Base-by-base conservation (phyloP, 345 rosid species). In the Hibiscus mutabilis region DNA sequence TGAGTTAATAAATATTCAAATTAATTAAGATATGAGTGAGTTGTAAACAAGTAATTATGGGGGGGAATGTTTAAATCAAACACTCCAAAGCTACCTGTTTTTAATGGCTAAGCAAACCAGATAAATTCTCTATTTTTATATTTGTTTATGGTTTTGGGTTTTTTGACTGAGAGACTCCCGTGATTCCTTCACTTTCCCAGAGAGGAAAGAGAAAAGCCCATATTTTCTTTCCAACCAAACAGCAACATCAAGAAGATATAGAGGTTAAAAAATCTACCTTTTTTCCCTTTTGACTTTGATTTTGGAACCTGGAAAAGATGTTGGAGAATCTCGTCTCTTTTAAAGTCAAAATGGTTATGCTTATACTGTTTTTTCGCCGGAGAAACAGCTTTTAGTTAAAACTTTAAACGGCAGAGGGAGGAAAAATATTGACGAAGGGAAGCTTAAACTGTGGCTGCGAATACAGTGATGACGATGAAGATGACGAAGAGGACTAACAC, bases 31-130 rank as follows among this genome's bases (percentile, higher is more conserved):
- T 24, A 69, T 59, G 63, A 76, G 76, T 52, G 74, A 72, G 75
- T 25, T 78, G 80, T 75, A 49, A 49, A 49, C 53, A 14, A 14
- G 53, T 49, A 73, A 75, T 79, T 57, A 73, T 77, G 71, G 42
- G 55, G 55, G 70, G 42, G 46, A 57, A 74, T 55, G 61, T 29
- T 53, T 51, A 73, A 77, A 69, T 77, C 75, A 70, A 67, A 74
- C 42, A 66, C 37, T 42, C 15, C 53, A 18, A 15, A 72, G 63
- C 52, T 33, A 79, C 60, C 73, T 73, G 85, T 76, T 76, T 80
- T 81, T 67, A 86, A 88, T 80, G 64, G 49, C 19, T 55, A 33
- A 56, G 69, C 16, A 19, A 76, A 75, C 60, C 66, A 49, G n/a
- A 56, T 68, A 73, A 73, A 70, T 60, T 73, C 4, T 9, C 19